Conservation (phyloP, 352 stramenopile genomes). For the Pythium apleroticum region DNA sequence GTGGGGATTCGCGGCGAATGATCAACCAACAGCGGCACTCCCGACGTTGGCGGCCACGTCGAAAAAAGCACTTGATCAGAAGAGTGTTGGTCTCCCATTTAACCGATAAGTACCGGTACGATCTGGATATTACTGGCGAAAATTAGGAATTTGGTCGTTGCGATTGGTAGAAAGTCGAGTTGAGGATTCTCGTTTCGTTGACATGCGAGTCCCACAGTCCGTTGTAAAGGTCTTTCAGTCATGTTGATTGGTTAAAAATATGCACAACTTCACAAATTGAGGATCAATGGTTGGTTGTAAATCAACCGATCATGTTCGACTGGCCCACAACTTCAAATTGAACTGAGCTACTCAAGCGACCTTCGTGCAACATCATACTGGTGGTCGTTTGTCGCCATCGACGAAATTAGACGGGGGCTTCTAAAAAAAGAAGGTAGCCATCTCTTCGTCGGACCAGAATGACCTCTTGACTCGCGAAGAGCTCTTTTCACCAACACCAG, state of each 20-base stretch:
- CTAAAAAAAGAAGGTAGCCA: not conserved
- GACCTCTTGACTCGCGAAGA: not conserved
- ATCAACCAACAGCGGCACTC: not conserved
- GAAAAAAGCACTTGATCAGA: conserved; percentile 5
- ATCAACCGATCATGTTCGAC: not conserved
- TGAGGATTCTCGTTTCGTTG: not conserved
- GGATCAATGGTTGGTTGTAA: not conserved
- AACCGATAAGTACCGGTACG: not conserved
- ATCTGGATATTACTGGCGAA: not conserved
- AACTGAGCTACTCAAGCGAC: not conserved
- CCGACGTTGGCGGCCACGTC: conserved; percentile 3
- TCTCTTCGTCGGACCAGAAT: not conserved
- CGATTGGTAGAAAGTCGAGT: not conserved
- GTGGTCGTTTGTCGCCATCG: not conserved
- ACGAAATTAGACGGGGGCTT: not conserved
- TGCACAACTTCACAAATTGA: not conserved
- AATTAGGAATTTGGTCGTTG: not conserved
- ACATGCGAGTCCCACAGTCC: not conserved
- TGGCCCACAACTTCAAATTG: conserved; percentile 9
- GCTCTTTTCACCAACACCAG: not conserved
- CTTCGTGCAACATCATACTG: conserved; percentile 1
- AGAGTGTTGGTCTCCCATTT: not conserved
- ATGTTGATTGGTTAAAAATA: not conserved
- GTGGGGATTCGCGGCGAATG: conserved; percentile 1
- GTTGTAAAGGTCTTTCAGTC: not conserved